Evolutionary conservation across 176 grass and related monocot genomes (phyloP).

Genomic region (Eragrostis curvula): DNA sequence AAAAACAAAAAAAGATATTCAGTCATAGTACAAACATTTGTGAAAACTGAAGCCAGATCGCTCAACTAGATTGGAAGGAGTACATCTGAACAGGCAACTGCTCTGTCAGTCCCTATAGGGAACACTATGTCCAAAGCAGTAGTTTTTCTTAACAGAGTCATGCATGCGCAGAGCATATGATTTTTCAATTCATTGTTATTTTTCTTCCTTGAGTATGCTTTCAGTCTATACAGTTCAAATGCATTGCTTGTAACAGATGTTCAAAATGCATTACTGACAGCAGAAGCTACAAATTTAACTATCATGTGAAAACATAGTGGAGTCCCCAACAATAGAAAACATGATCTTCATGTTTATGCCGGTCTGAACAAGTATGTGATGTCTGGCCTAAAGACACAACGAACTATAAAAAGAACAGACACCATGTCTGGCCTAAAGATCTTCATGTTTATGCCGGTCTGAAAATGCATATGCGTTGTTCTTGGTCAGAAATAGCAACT

Average conservation of each 20-base stretch:
- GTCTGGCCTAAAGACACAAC: not conserved
- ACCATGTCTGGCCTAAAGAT: no score
- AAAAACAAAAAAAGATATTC: slow-evolving; percentile 4
- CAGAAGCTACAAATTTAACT: not conserved
- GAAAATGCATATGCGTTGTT: not conserved
- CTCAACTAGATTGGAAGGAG: not conserved
- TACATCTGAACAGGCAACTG: not conserved
- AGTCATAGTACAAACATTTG: slow-evolving; percentile 3
- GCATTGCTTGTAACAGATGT: not conserved
- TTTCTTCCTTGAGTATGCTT: not conserved
- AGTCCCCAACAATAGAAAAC: not conserved
- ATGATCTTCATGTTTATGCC: not conserved
- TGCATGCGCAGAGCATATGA: not conserved
- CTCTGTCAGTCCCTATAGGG: not conserved
- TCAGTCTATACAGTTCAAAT: not conserved
- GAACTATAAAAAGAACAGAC: slow-evolving; percentile 6
- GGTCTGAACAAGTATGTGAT: not conserved
- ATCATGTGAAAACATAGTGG: not conserved
- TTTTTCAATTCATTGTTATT: not conserved
- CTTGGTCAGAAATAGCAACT: not conserved
- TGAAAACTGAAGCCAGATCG: not conserved
- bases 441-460: no score
- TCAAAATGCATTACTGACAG: not conserved
- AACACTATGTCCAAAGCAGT: not conserved
- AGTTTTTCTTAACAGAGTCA: not conserved